Percentiles rank a stretch among this genome's conserved stretches.
Evolutionary conservation across 352 stramenopile species (phyloP).

Genomic region (Pythium monospermum): DNA sequence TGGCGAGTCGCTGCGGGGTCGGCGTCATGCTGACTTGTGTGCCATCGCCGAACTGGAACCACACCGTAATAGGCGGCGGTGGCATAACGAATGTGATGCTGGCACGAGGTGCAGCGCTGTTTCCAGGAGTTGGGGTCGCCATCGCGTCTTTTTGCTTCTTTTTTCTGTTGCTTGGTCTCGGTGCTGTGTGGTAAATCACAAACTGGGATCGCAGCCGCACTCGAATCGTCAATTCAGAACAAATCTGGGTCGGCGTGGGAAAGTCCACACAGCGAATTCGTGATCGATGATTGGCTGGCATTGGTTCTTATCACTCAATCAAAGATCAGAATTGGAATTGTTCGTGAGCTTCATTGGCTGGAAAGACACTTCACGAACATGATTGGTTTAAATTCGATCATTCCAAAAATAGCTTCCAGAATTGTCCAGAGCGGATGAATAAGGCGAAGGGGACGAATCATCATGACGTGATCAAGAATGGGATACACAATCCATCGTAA

Average conservation of each 20-base stretch:
- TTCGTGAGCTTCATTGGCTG: slow-evolving; percentile 3
- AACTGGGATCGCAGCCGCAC: slow-evolving; percentile 18
- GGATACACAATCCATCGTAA: not conserved
- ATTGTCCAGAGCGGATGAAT: slow-evolving; percentile 7
- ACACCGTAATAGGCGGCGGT: slow-evolving; percentile 48
- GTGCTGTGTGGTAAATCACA: slow-evolving; percentile 20
- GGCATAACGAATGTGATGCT: slow-evolving; percentile 48
- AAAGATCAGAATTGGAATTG: not conserved
- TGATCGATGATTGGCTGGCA: slow-evolving; percentile 15
- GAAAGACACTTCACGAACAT: slow-evolving; percentile 9
- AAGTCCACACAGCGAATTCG: slow-evolving; percentile 5
- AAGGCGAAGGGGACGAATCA: not conserved
- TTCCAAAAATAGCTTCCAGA: slow-evolving; percentile 24
- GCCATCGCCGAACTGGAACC: slow-evolving; percentile 54
- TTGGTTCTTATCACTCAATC: not conserved
- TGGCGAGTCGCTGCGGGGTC: slow-evolving; percentile 32
- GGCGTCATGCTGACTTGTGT: slow-evolving; percentile 44
- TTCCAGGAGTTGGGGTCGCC: slow-evolving; percentile 13
- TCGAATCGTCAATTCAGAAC: not conserved
- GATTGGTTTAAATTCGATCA: slow-evolving; percentile 21
- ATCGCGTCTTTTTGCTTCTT: slow-evolving; percentile 3
- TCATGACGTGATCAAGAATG: not conserved
- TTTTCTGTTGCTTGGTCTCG: slow-evolving; percentile 2
- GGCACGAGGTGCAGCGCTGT: slow-evolving; percentile 7
- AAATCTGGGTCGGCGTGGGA: not conserved